phyloP scores from a whole-genome alignment of 495 filamentous ascomycete species.

The Elaphomyces granulatus region DNA sequence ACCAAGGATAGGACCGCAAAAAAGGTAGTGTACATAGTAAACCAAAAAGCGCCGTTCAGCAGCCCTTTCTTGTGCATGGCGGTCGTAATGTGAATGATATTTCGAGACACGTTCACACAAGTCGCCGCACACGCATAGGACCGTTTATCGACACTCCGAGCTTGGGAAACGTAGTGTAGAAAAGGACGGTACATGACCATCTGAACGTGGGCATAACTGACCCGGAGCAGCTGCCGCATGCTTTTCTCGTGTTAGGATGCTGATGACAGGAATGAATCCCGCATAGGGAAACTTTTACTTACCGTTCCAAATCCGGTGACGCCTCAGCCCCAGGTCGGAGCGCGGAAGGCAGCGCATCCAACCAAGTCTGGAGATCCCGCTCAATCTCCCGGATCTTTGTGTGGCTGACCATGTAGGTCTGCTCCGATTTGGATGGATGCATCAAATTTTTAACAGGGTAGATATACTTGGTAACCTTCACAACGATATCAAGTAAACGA shows the following conservation, averaged over 20 bases:
- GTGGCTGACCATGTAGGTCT: constrained; percentile 77
- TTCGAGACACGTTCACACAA: constrained; percentile 79
- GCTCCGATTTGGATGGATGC: constrained; percentile 32
- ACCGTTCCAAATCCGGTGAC: constrained; percentile 61
- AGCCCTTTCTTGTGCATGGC: constrained; percentile 77
- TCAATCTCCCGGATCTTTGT: constrained; percentile 85
- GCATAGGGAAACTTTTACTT: constrained; percentile 17
- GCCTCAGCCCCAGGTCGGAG: constrained; percentile 65
- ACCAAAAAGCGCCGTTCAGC: constrained; percentile 89
- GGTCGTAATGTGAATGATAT: constrained; percentile 82
- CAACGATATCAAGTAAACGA: constrained; percentile 56
- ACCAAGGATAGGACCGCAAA: constrained; percentile 83
- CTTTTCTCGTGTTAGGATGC: constrained; percentile 26
- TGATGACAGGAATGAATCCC: not conserved
- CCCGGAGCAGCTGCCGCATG: constrained; percentile 71
- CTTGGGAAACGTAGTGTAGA: constrained; percentile 70
- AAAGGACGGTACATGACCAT: constrained; percentile 94
- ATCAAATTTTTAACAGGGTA: constrained; percentile 70
- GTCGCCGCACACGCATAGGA: constrained; percentile 88
- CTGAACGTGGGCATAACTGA: constrained; percentile 82
- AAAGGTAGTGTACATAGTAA: constrained; percentile 90
- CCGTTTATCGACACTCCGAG: constrained; percentile 63
- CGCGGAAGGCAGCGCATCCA: constrained; percentile 57
- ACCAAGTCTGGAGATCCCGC: constrained; percentile 70
- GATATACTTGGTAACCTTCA: constrained; percentile 76